Evolutionary conservation across 2,329 filamentous ascomycete genomes (phyloP), one percentile per base, ranked within the genome.

Genomic region (Neonectria ditissima): DNA sequence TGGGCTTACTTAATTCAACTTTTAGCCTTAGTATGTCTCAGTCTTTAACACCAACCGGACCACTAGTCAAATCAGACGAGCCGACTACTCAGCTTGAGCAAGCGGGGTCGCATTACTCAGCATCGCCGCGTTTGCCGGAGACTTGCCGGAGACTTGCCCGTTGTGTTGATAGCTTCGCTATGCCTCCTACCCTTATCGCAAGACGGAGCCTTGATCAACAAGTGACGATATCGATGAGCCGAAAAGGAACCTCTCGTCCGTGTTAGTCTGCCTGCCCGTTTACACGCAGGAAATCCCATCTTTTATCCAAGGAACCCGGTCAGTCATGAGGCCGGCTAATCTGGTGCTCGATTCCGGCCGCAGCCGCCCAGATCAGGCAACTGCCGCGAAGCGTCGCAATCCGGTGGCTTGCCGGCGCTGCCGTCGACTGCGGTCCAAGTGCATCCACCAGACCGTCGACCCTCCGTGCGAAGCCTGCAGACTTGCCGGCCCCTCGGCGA

Each of bases 391-490:
- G 47, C 69, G 67, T 6, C 67, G 70, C 28, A 67, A 68, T 22
- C 62, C 68, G 2, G 66, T 71, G 18, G 71, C 71, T 39, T 73
- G 71, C 61, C 64, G 70, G n/a, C 70, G 71, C n/a, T 73, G 70
- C 55, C 69, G 71, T 8, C 67, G 71, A 6, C 60, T 70, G 2
- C 62, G 71, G 6, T 65, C 69, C 8, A 73, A 67, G 52, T 73
- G 71, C 44, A 59, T 66, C 32, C 70, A 73, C 55, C 50, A 63
- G 11, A 39, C 52, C 8, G 20, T 41, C 11, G n/a, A 18, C 5
- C 64, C 67, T 32, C 70, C 70, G 9, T 73, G 70, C 43, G 65
- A 71, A 8, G 64, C 62, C n/a, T 73, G 70, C 52, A 45, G 41
- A 14, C 26, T 60, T 20, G 63, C 63, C 32, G 69, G 69, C 1